phyloP scores from a whole-genome alignment of 192 early-diverging fungal genomes.

The Dissophora ornata region DNA sequence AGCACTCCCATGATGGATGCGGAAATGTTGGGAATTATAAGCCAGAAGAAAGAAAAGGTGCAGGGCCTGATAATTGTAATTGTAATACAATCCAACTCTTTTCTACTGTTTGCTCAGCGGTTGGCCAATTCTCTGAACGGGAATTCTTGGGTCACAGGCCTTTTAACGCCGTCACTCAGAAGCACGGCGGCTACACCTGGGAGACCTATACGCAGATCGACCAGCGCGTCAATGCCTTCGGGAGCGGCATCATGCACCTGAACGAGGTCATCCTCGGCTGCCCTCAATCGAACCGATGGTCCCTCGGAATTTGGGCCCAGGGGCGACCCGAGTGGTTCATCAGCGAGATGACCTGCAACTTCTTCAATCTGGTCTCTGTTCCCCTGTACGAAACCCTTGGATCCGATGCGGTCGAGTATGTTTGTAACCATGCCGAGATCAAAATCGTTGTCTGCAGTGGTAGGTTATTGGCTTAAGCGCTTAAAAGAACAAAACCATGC shows the following conservation, averaged over 20 bases:
- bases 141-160: conserved; percentile 72
- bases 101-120: conserved; percentile 44
- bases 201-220: conserved; percentile 70
- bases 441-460: conserved; percentile 65
- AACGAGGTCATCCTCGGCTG: conserved; percentile 52
- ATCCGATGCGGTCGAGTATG: conserved; percentile 80
- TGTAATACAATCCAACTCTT: no score
- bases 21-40: no score
- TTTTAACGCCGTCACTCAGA: conserved; percentile 62
- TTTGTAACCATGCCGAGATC: conserved; percentile 85
- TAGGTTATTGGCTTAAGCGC: no score
- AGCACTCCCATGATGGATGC: no score
- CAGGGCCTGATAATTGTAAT: no score
- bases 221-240: conserved; percentile 68
- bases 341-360: conserved; percentile 70
- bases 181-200: conserved; percentile 73
- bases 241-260: conserved; percentile 72
- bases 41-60: no score
- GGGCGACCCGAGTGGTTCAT: conserved; percentile 74
- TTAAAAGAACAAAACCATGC: no score
- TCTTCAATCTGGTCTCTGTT: conserved; percentile 71
- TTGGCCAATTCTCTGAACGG: conserved; percentile 59
- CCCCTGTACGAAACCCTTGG: conserved; percentile 93
- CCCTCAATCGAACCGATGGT: conserved; percentile 42
- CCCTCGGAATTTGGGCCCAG: conserved; percentile 72